A percentile compares a stretch with the other conserved stretches of the same genome.
Evolutionary conservation across 2,329 filamentous ascomycete genomes (phyloP).

Genomic region (Paradendryphiella salina): DNA sequence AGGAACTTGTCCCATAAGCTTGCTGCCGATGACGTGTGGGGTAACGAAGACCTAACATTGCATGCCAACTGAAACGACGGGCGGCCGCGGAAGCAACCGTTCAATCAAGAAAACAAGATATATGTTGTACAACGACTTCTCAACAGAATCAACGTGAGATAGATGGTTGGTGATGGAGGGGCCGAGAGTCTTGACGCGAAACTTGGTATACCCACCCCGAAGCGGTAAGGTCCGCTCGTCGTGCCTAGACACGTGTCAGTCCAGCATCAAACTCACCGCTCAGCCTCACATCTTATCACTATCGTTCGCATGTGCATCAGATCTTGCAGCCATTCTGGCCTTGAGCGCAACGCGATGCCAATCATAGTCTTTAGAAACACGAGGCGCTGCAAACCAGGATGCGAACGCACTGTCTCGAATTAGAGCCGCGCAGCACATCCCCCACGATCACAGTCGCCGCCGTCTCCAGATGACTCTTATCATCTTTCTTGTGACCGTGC

Average conservation of each 20-base stretch:
- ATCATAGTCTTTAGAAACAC: background rate
- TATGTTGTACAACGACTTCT: background rate
- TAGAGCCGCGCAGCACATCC: background rate
- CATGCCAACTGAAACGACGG: background rate
- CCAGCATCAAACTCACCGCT: constrained; percentile 14
- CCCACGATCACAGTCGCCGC: background rate
- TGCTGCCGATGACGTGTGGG: too few species aligned
- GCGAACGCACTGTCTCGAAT: constrained; percentile 7
- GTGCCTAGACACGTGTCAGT: constrained; percentile 8
- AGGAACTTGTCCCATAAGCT: too few species aligned
- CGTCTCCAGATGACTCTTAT: constrained; percentile 8
- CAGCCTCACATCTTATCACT: constrained; percentile 10
- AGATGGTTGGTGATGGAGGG: background rate
- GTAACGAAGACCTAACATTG: too few species aligned
- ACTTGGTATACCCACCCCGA: background rate
- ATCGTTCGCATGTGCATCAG: background rate
- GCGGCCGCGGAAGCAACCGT: background rate
- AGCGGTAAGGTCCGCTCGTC: background rate
- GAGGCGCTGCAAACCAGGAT: background rate
- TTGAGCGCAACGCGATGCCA: background rate
- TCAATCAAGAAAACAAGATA: background rate
- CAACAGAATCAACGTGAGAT: background rate
- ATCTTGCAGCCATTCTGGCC: background rate
- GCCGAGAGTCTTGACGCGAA: background rate
- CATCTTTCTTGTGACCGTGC: background rate